phyloP scores from a whole-genome alignment of 805 yeast species.

The Geotrichum ghanense region DNA sequence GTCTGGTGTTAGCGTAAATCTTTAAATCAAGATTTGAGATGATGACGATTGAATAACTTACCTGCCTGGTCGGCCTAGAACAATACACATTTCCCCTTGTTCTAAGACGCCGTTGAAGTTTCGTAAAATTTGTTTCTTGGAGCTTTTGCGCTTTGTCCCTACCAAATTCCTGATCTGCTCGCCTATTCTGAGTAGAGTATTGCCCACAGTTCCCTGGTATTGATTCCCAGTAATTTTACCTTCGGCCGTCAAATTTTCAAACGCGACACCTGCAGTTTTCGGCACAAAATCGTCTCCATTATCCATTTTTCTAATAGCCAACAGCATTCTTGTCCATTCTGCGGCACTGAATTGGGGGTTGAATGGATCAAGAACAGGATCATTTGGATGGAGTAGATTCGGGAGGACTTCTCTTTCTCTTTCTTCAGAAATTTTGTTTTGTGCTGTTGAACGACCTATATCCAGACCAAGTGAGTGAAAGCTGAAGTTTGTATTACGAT shows the following conservation, averaged over 20 bases:
- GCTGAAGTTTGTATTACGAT: not conserved
- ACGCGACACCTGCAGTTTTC: constrained; percentile 48
- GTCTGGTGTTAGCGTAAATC: too few relatives aligned
- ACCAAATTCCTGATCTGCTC: constrained; percentile 8
- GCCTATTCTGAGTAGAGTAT: constrained; percentile 25
- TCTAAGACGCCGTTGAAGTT: constrained; percentile 44
- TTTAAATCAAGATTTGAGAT: not conserved
- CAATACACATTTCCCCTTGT: constrained; percentile 60
- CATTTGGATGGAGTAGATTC: not conserved
- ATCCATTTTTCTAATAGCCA: not conserved
- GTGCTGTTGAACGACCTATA: too few relatives aligned
- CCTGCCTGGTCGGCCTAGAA: constrained; percentile 57
- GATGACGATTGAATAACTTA: constrained; percentile 35
- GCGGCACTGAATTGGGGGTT: not conserved
- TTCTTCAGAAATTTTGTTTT: too few relatives aligned
- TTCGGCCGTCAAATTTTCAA: constrained; percentile 44
- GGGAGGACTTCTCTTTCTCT: not conserved
- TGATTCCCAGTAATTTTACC: constrained; percentile 55
- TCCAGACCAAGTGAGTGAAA: too few relatives aligned
- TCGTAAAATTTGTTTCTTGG: constrained; percentile 33
- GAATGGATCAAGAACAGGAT: not conserved
- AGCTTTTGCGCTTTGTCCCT: constrained; percentile 30
- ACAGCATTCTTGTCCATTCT: not conserved
- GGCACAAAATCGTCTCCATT: not conserved
- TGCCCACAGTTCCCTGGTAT: constrained; percentile 49